Conservation (phyloP, 2,329 filamentous ascomycete genomes). For the Sporothrix luriei region DNA sequence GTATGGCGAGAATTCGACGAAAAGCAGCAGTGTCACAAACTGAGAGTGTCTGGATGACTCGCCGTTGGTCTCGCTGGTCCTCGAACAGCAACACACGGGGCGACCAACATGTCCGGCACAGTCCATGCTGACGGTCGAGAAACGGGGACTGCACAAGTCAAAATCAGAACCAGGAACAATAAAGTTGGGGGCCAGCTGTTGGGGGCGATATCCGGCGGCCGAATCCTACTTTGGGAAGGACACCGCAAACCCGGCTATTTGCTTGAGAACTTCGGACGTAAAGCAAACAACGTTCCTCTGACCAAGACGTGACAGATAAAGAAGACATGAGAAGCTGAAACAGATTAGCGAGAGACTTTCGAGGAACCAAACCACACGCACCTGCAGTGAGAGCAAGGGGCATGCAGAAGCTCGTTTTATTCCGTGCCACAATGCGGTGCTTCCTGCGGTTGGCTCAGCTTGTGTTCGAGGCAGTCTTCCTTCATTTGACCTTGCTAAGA, state of each 20-base stretch:
- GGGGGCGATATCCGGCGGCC: not conserved
- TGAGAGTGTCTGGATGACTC: not conserved
- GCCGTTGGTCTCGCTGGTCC: not conserved
- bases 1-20: not conserved
- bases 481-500: no score
- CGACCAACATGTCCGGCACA: not conserved
- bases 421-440: not conserved
- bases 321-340: not conserved
- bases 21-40: not conserved
- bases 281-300: not conserved
- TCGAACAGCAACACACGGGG: not conserved
- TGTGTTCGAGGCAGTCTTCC: not conserved
- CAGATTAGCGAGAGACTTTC: not conserved
- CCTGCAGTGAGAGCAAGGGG: no score
- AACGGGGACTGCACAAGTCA: not conserved
- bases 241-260: not conserved
- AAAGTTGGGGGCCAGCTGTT: not conserved
- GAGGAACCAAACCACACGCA: no score
- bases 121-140: no score
- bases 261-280: not conserved
- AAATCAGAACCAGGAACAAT: not conserved
- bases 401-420: not conserved
- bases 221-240: not conserved
- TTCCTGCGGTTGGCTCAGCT: not conserved
- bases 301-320: not conserved